Base-by-base conservation (phyloP, 768 basidiomycete genomes). In the Russula griseocarnosa region DNA sequence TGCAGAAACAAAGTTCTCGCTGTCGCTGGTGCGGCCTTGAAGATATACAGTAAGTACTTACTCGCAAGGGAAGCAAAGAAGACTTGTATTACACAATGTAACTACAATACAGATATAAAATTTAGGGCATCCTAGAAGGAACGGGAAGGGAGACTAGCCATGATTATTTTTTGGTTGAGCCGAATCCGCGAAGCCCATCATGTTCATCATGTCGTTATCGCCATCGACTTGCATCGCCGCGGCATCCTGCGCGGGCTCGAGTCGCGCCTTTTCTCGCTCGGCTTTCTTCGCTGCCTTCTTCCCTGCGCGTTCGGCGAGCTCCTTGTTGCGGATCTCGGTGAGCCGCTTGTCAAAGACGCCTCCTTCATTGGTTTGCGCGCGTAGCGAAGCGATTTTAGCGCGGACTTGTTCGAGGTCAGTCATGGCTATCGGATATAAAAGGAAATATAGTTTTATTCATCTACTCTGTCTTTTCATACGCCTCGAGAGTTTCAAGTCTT, bases 341-440 rank as follows among this genome's bases (percentile, higher is more conserved):
- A 98, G 76, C 30, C 97, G 90, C 71, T 89, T 78, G 70, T 94
- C 88, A 76, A 99, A 99, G 93, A 85, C 9, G 87, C 86, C 47
- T 90, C 86, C 66, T 86, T n/a, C n/a, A n/a, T n/a, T 88, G 2
- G 95, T 95, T 74, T 86, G 87, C 74, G 92, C 94, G 16, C 96
- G 86, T 34, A 99, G 78, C 40, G 82, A 78, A 0, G 92, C 91
- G 75, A 99, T 98, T 64, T 90, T 86, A 6, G 87, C 87, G 51
- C 93, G 90, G 58, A 99, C 97, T 77, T 99, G 93, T 67, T 87
- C 86, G 20, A 98, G 2, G 93, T 93, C 77, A 98, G 97, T n/a
- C 97, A 98, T 70, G 28, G 81, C 83, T n/a, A n/a, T n/a, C n/a
- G n/a, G n/a, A n/a, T n/a, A n/a, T n/a, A n/a, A n/a, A n/a, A n/a